Conservation (phyloP, 1,284 basidiomycete genomes). For the Moesziomyces sp. region DNA sequence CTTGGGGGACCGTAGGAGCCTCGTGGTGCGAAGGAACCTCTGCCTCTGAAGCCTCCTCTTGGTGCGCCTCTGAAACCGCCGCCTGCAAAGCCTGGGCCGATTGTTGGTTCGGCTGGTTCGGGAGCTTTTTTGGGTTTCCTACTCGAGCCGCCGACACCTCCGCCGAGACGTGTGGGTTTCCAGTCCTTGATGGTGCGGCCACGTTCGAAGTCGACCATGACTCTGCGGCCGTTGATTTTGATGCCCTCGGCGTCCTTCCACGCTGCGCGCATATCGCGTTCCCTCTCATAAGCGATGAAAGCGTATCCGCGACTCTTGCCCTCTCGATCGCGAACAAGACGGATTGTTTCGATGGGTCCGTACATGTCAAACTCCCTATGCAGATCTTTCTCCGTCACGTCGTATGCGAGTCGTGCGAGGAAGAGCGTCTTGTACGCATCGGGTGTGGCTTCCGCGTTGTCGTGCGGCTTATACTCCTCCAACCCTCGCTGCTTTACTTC, state of each 20-base stretch:
- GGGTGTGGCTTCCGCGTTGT: constrained; percentile 90
- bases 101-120: constrained; percentile 9
- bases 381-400: constrained; percentile 87
- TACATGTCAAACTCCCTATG: constrained; percentile 94
- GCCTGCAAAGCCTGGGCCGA: constrained; percentile 60
- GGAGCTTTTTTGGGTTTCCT: constrained; percentile 57
- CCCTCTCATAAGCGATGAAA: constrained; percentile 96
- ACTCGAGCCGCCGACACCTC: constrained; percentile 90
- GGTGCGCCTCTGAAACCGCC: constrained; percentile 69
- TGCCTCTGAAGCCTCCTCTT: constrained; percentile 57
- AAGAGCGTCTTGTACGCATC: constrained; percentile 99
- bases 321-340: constrained; percentile 85
- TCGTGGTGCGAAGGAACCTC: constrained; percentile 3
- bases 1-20: constrained; percentile 9
- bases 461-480: constrained; percentile 78
- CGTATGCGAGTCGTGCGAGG: constrained; percentile 88
- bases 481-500: constrained; percentile 25
- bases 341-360: constrained; percentile 90
- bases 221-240: constrained; percentile 91
- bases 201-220: constrained; percentile 96
- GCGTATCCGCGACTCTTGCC: constrained; percentile 90
- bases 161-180: constrained; percentile 94
- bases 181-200: constrained; percentile 97
- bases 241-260: constrained; percentile 99
- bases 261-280: constrained; percentile 94